Base-by-base conservation (phyloP, 345 rosid genomes). In the Mangifera indica region DNA sequence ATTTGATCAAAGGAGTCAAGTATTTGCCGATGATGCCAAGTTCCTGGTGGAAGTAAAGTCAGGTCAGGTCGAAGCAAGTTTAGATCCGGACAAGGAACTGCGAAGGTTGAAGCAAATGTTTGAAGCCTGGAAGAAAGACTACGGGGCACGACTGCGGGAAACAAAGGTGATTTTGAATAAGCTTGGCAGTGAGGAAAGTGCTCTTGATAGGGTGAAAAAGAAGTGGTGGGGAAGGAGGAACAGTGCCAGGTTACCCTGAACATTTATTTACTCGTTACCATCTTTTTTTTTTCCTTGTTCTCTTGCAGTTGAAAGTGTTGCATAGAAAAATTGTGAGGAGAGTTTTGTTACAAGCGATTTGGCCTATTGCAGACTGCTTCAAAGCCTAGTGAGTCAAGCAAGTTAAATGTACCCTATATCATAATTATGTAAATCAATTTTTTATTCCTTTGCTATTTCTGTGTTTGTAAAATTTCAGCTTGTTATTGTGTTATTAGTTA, bases 191-290 rank as follows among this genome's bases (percentile, higher is more conserved):
- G 96, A 93, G 74, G 96, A 89, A 81, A 89, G 90, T 61, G 87
- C 88, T 7, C 78, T 86, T 45, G 93, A 89, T 69, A 84, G 70
- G 53, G 84, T 74, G 78, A 96, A 93, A 81, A 89, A 82, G 92
- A 96, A 91, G 75, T 96, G 94, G 94, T 96, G 97, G 99, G 96
- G 91, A 59, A 91, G 98, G 75, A 89, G 91, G 81, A 96, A 96
- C 82, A 93, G 98, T 75, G 68, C 91, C 53, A 91, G 93, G 87
- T 78, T 72, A 71, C 26, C 4, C 69, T 70, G 58, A 86, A 42
- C 66, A 48, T 40, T 58, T 21, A 7, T 21, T 49, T 65, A 34
- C 10, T 18, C 56, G n/a, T 51, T 73, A 52, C 29, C 63, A 51
- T 21, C 25, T 61, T 24, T 66, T 60, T 24, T 44, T 53, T 52